Conservation (phyloP, 2,329 filamentous ascomycete genomes). For the Colletotrichum sp. region DNA sequence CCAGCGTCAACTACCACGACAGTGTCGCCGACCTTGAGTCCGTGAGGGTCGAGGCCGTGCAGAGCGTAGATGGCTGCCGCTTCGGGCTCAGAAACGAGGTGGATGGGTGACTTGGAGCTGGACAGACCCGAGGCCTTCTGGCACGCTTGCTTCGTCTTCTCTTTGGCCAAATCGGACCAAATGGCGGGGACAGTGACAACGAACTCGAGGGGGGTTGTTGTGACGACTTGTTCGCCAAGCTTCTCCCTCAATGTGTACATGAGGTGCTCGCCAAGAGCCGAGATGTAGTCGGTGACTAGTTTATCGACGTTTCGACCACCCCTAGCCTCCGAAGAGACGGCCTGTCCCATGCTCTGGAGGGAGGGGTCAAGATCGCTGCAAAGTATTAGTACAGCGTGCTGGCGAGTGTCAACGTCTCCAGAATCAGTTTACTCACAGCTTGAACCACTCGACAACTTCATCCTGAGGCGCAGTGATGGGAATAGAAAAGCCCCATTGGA, state of each 20-base stretch:
- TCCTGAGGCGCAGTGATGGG: slow-evolving; percentile 42
- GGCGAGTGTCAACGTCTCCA: not conserved
- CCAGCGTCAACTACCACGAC: slow-evolving; percentile 61
- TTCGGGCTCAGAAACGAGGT: slow-evolving; percentile 57
- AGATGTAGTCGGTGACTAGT: slow-evolving; percentile 54
- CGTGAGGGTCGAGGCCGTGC: slow-evolving; percentile 44
- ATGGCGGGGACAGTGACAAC: slow-evolving; percentile 64
- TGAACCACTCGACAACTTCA: slow-evolving; percentile 53
- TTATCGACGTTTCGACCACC: slow-evolving; percentile 40
- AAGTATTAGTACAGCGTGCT: not conserved
- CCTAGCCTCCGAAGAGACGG: slow-evolving; percentile 29
- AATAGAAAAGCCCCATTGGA: slow-evolving; percentile 58
- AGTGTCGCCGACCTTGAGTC: slow-evolving; percentile 47
- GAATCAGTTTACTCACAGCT: slow-evolving; percentile 44
- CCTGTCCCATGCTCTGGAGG: slow-evolving; percentile 35
- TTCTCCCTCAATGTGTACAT: slow-evolving; percentile 46
- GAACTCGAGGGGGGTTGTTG: slow-evolving; percentile 53
- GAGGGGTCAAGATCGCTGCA: slow-evolving; percentile 41
- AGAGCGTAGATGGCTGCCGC: slow-evolving; percentile 57
- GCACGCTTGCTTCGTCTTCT: slow-evolving; percentile 52
- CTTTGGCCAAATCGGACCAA: slow-evolving; percentile 61
- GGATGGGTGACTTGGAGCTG: slow-evolving; percentile 37
- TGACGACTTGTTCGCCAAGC: slow-evolving; percentile 46
- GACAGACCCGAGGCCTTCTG: slow-evolving; percentile 38
- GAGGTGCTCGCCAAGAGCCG: slow-evolving; percentile 53